Base-by-base conservation (phyloP, 257 asterid genomes). In the Nicotiana otophora region DNA sequence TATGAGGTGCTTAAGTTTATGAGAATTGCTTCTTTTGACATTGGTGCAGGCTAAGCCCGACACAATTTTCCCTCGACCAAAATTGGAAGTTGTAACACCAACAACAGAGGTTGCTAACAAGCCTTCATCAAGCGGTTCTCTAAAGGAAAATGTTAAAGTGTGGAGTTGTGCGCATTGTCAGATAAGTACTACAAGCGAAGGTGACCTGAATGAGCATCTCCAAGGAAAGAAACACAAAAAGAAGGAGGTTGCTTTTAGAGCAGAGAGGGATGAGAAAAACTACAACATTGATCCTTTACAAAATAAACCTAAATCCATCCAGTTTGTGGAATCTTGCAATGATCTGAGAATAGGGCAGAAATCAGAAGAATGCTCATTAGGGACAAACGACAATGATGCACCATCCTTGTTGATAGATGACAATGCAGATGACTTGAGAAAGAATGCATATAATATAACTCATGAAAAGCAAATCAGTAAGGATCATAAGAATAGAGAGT, bases 161-260 rank as follows among this genome's bases (percentile, higher is more conserved):
- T 92, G 88, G 93, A 64, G 77, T 69, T 91, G 96, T 86, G 85
- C 83, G 10, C 74, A 90, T 60, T 93, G 95, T 81, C 86, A 89
- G 34, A 87, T 88, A 61, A 83, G 77, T 20, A 72, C 88, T 77
- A 69, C 84, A 30, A 86, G 81, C 10, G 85, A 92, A 81, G 77
- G 3, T 10, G 85, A 33, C 36, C 76, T 92, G 68, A 83, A 83
- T 2, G 85, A 77, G 2, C 98, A 91, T 85, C 64, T 90, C 4
- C 14, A 15, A 61, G 95, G 95, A 65, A 93, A 84, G 87, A 91
- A 86, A 67, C 97, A 92, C 90, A 89, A 90, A 82, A 26, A 83
- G 3, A 92, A 85, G 83, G 91, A 84, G 85, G 90, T 89, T 20
- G 86, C 85, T 31, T 62, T 81, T 65, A 77, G 65, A 74, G 83